Conservation (phyloP, 495 filamentous ascomycete genomes). For the Lasiosphaeria miniovina region DNA sequence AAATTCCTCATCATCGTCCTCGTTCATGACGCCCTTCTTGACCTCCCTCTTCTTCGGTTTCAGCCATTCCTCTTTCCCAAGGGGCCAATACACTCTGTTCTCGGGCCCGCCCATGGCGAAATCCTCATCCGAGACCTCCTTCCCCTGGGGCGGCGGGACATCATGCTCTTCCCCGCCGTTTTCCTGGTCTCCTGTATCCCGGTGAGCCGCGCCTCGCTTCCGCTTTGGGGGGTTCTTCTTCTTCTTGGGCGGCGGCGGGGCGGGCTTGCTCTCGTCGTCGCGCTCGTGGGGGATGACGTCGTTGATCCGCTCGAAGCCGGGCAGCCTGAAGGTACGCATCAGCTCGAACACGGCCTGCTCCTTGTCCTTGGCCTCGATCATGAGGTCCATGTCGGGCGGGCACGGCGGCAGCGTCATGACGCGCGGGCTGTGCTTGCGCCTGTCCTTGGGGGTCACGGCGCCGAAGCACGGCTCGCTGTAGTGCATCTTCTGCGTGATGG, state of each 20-base stretch:
- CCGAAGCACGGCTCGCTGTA: constrained; percentile 77
- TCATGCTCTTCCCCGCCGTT: constrained; percentile 44
- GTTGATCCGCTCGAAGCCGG: constrained; percentile 69
- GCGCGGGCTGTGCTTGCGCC: constrained; percentile 79
- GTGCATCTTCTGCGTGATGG: constrained; percentile 93
- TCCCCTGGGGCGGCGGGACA: constrained; percentile 28
- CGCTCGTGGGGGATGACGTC: constrained; percentile 77
- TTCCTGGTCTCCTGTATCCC: constrained; percentile 37
- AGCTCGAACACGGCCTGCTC: constrained; percentile 96
- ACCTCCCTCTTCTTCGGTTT: constrained; percentile 70
- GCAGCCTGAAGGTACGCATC: constrained; percentile 81
- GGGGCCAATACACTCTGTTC: constrained; percentile 88
- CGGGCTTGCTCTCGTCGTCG: constrained; percentile 70
- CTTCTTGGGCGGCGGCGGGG: constrained; percentile 53
- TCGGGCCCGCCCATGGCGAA: constrained; percentile 85
- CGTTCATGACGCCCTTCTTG: constrained; percentile 43
- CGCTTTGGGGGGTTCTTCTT: constrained; percentile 30
- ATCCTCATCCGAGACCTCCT: constrained; percentile 63
- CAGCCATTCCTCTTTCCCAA: constrained; percentile 86
- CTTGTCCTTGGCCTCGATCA: constrained; percentile 99
- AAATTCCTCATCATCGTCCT: neutral
- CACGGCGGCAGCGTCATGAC: constrained; percentile 80
- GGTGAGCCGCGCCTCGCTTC: constrained; percentile 26
- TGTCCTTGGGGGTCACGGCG: constrained; percentile 70
- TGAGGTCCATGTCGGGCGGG: constrained; percentile 78